Percentiles rank a stretch among this genome's conserved stretches.
Evolutionary conservation across 192 early-diverging fungal genomes (phyloP).

Genomic region (Coemansia sp.): DNA sequence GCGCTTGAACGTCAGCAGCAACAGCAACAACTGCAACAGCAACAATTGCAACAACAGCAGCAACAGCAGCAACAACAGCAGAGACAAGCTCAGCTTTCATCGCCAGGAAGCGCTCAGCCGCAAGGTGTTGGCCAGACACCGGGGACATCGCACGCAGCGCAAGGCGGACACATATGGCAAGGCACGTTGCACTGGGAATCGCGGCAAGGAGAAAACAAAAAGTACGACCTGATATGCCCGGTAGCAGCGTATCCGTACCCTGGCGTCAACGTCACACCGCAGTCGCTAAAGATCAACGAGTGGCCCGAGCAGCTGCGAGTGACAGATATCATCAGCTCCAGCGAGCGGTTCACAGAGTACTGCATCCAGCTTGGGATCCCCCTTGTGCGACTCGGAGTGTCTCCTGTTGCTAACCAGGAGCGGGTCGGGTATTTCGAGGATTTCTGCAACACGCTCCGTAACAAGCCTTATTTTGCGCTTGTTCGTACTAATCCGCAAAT

Average conservation of each 20-base stretch:
- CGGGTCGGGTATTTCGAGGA: conserved; percentile 39
- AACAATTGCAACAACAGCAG: conserved; percentile 12
- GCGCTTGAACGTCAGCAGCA: conserved; percentile 10
- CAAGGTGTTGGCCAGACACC: conserved; percentile 7
- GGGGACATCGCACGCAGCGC: neutral
- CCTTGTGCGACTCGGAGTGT: conserved; percentile 26
- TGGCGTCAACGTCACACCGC: conserved; percentile 24
- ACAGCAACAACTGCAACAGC: conserved; percentile 16
- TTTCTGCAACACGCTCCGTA: conserved; percentile 41
- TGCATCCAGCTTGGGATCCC: conserved; percentile 28
- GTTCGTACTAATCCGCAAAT: conserved; percentile 10
- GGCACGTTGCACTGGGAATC: conserved; percentile 44
- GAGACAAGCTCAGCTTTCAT: conserved; percentile 19
- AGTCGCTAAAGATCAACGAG: conserved; percentile 29
- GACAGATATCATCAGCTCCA: conserved; percentile 14
- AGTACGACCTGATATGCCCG: conserved; percentile 29
- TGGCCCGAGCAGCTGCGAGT: conserved; percentile 44
- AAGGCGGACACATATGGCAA: conserved; percentile 24
- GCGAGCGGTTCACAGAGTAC: conserved; percentile 32
- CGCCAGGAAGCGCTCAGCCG: conserved; percentile 7
- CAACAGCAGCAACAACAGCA: conserved; percentile 18
- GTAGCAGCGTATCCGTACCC: conserved; percentile 21
- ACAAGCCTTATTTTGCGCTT: conserved; percentile 30
- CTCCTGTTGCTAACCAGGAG: conserved; percentile 20
- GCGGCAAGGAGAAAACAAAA: conserved; percentile 17